Percentiles rank a stretch among this genome's conserved stretches.
These are phyloP conservation scores for Digitaria exilis DNA, from an alignment of 202 grass and related monocot species.

Conservation along the genomic window DNA sequence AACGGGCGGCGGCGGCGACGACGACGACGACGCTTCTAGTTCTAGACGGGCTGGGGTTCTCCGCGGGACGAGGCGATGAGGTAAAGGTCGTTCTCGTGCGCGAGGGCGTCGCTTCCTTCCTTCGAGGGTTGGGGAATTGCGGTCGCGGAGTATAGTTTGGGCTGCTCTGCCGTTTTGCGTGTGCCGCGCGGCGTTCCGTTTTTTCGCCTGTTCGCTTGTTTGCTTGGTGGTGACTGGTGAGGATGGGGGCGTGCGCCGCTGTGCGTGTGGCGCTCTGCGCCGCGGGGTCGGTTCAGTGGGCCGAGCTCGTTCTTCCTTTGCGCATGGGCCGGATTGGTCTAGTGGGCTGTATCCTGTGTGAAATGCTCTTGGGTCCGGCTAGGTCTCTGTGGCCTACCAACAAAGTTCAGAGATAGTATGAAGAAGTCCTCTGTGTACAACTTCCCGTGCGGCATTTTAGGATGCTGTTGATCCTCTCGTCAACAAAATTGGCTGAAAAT, in stretches of 20 bases:
- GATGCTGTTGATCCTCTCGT: background rate
- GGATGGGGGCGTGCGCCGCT: background rate
- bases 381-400: too few relatives aligned
- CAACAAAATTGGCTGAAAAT: background rate
- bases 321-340: background rate
- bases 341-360: background rate
- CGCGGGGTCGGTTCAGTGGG: background rate
- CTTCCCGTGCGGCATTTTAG: background rate
- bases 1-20: background rate
- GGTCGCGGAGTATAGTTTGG: background rate
- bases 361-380: background rate
- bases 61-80: background rate
- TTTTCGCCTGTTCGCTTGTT: background rate
- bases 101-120: background rate
- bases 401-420: too few relatives aligned
- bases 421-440: background rate
- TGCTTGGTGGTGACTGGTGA: background rate
- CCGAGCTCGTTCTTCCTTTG: background rate
- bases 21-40: too few relatives aligned
- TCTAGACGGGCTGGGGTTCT: background rate
- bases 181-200: slow-evolving; percentile 2
- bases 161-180: slow-evolving; percentile 28
- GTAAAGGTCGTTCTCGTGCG: slow-evolving; percentile 13
- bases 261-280: background rate
- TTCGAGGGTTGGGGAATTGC: background rate